Conservation (phyloP, 148 eudicot genomes). For the Rheum nobile region DNA sequence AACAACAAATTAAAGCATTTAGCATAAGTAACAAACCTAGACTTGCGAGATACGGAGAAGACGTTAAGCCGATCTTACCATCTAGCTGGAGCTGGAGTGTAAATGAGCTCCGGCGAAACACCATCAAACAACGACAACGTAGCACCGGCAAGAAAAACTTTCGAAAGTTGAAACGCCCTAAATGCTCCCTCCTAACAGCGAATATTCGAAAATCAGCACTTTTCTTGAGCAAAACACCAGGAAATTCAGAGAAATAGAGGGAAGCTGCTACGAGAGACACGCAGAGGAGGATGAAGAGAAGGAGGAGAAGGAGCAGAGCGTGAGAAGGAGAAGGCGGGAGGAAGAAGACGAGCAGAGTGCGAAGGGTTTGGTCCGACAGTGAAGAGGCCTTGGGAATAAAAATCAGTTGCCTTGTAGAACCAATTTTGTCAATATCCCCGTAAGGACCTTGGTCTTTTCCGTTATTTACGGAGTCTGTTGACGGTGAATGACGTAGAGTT, state of each 20-base stretch:
- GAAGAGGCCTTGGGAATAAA: not conserved
- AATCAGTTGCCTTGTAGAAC: conserved; percentile 5
- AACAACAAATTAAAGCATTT: not conserved
- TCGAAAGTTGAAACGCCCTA: no score
- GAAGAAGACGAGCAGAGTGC: not conserved
- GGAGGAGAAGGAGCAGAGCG: no score
- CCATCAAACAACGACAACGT: not conserved
- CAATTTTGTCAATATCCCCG: not conserved
- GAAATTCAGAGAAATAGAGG: not conserved
- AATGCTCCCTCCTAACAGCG: not conserved
- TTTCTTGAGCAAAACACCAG: not conserved
- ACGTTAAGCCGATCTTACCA: not conserved
- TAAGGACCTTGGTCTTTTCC: not conserved
- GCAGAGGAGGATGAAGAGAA: not conserved
- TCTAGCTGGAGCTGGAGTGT: not conserved
- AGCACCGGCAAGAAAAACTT: not conserved
- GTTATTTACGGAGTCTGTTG: not conserved
- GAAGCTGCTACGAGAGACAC: not conserved
- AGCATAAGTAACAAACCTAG: not conserved
- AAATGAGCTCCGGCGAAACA: not conserved
- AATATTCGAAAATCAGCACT: not conserved
- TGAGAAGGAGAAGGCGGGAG: not conserved
- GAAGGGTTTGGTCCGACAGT: not conserved
- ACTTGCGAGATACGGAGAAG: not conserved
- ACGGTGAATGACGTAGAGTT: not conserved